Evolutionary conservation across 805 yeast genomes (phyloP).

Genomic region (Saturnispora kantuleensis): DNA sequence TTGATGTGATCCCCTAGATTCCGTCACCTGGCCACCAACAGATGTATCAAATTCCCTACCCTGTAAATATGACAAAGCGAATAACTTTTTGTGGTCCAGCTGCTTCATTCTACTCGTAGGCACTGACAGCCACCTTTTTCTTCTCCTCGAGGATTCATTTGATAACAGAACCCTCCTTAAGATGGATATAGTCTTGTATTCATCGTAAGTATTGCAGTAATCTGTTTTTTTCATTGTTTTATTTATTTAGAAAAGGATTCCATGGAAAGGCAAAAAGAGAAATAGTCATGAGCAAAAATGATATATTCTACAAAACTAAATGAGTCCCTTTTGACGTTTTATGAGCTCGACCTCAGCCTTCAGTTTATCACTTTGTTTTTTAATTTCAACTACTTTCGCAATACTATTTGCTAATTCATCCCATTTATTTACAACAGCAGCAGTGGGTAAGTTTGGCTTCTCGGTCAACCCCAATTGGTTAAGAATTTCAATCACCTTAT

Average conservation of each 20-base stretch:
- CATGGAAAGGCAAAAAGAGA: background rate
- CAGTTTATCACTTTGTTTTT: slow-evolving; percentile 77
- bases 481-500: slow-evolving; percentile 48
- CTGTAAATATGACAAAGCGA: too few relatives aligned
- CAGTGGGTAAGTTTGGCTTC: slow-evolving; percentile 83
- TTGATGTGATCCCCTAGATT: too few relatives aligned
- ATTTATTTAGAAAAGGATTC: background rate
- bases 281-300: slow-evolving; percentile 13
- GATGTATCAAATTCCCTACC: too few relatives aligned
- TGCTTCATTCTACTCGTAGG: too few relatives aligned
- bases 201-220: too few relatives aligned
- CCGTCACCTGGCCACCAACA: too few relatives aligned
- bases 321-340: slow-evolving; percentile 26
- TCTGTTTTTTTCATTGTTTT: background rate
- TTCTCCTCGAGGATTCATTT: background rate
- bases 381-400: slow-evolving; percentile 66
- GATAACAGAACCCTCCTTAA: background rate
- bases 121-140: too few relatives aligned
- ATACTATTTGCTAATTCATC: slow-evolving; percentile 67
- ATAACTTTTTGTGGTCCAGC: too few relatives aligned
- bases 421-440: slow-evolving; percentile 62
- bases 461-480: slow-evolving; percentile 74
- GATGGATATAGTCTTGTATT: too few relatives aligned
- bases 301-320: background rate
- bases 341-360: slow-evolving; percentile 62